Evolutionary conservation across 2,329 filamentous ascomycete species (phyloP), one percentile per base, ranked within the genome.

Genomic region (Aureobasidium namibiae): DNA sequence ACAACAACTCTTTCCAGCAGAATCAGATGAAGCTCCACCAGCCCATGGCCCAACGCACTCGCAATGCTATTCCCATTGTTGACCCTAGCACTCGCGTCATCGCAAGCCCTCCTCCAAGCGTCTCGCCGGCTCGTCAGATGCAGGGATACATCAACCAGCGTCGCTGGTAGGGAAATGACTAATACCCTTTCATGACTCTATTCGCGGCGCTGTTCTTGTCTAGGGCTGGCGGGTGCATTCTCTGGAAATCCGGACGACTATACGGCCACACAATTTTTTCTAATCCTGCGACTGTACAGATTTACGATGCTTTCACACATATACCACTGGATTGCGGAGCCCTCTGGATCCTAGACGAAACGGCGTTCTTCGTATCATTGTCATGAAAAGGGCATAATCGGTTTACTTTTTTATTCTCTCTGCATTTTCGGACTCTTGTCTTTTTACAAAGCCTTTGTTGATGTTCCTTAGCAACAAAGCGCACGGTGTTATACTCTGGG

Each of bases 11-110:
- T 36, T 63, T 46, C 62, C 62, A 63, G 57, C 71, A 68, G 64
- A 68, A 66, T 60, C 63, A 84, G 75, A 80, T 92, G 67, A 96
- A 95, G 78, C 80, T 95, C 63, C 90, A 96, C 76, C 92, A 96
- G 79, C 90, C 92, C 62, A 82, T 92, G 63, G 90, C 92, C 63
- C 90, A 92, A 64, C 89, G 94, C 66, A 85, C 88, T 61, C 90
- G 91, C 75, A 97, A 96, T 74, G 90, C 94, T 69, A 97, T 97
- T 66, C 92, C 92, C 61, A 99, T 99, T 73, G 90, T 97, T 75
- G 95, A 99, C 80, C 94, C 94, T 58, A 89, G 84, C 66, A 96
- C 92, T 60, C 91, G 94, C 70, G 85, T 91, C 69, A 87, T 96
- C 79, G 86, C 90, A 60, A 95, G 90, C 78, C 92, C 92, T 66